Percentiles rank a stretch among this genome's conserved stretches.
phyloP scores from a whole-genome alignment of 2,329 filamentous ascomycete species.

The Epichloe coenophiala region DNA sequence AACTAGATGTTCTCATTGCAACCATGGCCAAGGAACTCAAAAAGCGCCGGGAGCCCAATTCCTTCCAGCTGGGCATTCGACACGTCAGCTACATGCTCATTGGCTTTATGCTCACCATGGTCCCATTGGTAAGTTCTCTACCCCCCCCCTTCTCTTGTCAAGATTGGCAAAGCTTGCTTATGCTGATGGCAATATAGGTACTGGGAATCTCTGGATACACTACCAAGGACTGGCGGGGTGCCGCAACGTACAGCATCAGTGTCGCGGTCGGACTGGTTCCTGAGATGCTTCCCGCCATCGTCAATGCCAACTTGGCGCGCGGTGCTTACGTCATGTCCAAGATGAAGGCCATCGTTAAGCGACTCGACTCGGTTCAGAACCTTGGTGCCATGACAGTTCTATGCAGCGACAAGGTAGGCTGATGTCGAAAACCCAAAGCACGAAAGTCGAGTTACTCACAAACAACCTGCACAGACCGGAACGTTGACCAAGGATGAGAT shows the following conservation, averaged over 20 bases:
- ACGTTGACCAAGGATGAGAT: conserved; percentile 18
- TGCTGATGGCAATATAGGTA: conserved; percentile 6
- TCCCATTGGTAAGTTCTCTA: conserved; percentile 14
- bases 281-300: conserved; percentile 18
- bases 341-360: conserved; percentile 22
- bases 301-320: conserved; percentile 16
- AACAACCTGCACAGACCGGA: conserved; percentile 9
- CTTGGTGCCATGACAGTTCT: conserved; percentile 17
- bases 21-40: conserved; percentile 14
- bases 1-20: conserved; percentile 13
- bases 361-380: conserved; percentile 19
- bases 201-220: conserved; percentile 13
- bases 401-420: conserved; percentile 16
- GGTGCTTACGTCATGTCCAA: conserved; percentile 15
- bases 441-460: not conserved
- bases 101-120: conserved; percentile 17
- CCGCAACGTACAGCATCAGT: conserved; percentile 17
- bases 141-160: not conserved
- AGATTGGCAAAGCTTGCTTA: not conserved
- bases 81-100: conserved; percentile 17
- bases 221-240: conserved; percentile 14
- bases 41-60: conserved; percentile 12
- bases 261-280: conserved; percentile 17
- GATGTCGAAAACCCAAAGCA: not conserved
- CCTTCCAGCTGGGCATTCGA: conserved; percentile 16